These are phyloP conservation scores for Alopecurus myosuroides DNA, from an alignment of 176 grass and related monocot genomes.

Conservation along the genomic window DNA sequence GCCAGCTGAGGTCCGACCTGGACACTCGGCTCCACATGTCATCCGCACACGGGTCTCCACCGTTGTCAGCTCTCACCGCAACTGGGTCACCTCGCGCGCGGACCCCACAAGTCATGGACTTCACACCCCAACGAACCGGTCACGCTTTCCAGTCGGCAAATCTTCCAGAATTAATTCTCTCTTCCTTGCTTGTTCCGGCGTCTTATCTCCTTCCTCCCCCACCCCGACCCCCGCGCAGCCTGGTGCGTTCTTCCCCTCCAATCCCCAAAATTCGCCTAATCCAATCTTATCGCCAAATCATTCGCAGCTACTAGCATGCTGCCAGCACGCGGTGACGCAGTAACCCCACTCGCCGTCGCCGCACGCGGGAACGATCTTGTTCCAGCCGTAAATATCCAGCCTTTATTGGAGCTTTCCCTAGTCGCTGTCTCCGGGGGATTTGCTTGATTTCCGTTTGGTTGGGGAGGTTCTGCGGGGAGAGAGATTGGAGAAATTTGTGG, in stretches of 20 bases:
- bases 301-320: neutral
- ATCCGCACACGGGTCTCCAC: neutral
- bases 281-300: conserved; percentile 34
- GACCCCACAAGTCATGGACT: neutral
- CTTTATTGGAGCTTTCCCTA: neutral
- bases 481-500: neutral
- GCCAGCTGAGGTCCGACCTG: neutral
- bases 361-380: neutral
- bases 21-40: conserved; percentile 4
- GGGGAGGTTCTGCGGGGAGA: neutral
- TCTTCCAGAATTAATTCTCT: neutral
- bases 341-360: neutral
- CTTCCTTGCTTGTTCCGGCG: conserved; percentile 15
- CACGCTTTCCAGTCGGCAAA: neutral
- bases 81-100: accelerated
- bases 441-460: neutral
- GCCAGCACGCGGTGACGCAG: neutral
- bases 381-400: neutral
- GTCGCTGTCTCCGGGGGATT: neutral
- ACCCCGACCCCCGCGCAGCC: neutral
- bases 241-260: conserved; percentile 23
- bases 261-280: conserved; percentile 15
- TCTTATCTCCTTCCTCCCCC: conserved; percentile 35
- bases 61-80: neutral
- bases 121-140: accelerated